A percentile compares a stretch with the other conserved stretches of the same genome.
Conservation (phyloP, 2,329 filamentous ascomycete species). For the Fusarium poae region DNA sequence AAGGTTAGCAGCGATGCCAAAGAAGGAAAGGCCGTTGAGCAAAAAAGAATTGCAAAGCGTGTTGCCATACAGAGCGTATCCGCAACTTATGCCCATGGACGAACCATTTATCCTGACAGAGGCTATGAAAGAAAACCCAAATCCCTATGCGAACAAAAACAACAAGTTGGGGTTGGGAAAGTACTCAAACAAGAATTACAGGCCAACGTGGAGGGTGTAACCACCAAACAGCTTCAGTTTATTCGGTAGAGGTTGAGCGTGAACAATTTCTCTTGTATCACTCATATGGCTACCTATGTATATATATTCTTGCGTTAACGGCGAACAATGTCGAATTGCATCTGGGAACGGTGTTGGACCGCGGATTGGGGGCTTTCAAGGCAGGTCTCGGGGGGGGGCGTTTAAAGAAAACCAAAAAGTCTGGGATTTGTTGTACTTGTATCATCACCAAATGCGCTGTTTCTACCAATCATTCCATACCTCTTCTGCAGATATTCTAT, state of each 20-base stretch:
- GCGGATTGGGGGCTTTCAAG: constrained; percentile 1
- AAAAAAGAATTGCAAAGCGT: constrained; percentile 50
- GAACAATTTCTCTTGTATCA: constrained; percentile 30
- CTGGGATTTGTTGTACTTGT: constrained; percentile 5
- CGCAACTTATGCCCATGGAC: constrained; percentile 53
- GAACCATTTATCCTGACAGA: constrained; percentile 56
- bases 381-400: constrained; percentile 16
- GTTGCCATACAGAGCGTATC: constrained; percentile 55
- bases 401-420: constrained; percentile 17
- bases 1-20: constrained; percentile 33
- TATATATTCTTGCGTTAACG: constrained; percentile 15
- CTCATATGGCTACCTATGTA: constrained; percentile 18
- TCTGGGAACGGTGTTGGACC: constrained; percentile 35
- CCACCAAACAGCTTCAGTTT: neutral
- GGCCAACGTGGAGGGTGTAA: constrained; percentile 49
- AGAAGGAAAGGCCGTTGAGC: constrained; percentile 45
- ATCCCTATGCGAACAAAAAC: constrained; percentile 41
- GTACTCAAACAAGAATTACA: constrained; percentile 40
- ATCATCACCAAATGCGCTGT: neutral
- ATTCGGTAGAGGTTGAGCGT: neutral
- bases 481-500: neutral
- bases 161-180: constrained; percentile 47
- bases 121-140: constrained; percentile 47
- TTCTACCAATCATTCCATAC: constrained; percentile 7
- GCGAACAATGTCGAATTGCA: constrained; percentile 28